Percentiles rank a stretch among this genome's conserved stretches.
phyloP scores from a whole-genome alignment of 306 rosid species.

The Vigna mungo region DNA sequence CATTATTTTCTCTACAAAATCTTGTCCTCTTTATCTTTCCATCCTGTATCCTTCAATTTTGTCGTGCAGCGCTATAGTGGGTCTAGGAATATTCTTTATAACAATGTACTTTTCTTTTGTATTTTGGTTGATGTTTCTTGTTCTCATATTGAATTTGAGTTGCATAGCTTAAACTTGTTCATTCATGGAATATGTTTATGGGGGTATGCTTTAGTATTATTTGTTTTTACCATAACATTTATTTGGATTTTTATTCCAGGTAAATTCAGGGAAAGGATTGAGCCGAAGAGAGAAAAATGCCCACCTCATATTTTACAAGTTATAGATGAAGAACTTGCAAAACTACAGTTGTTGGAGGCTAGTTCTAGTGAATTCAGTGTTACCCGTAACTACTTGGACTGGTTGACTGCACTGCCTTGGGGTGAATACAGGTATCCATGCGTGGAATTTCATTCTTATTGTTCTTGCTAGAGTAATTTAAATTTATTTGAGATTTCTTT shows the following conservation, averaged over 20 bases:
- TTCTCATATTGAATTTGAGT: conserved; percentile 17
- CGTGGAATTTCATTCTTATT: conserved; percentile 30
- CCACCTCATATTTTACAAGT: conserved; percentile 95
- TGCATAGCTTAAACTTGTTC: conserved; percentile 24
- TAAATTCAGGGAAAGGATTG: conserved; percentile 93
- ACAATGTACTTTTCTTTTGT: not conserved
- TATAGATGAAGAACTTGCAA: conserved; percentile 94
- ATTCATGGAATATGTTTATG: conserved; percentile 18
- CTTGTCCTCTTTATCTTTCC: conserved; percentile 6
- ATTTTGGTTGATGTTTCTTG: conserved; percentile 28
- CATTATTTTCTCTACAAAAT: not conserved
- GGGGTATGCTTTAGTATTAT: conserved; percentile 29
- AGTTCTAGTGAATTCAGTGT: conserved; percentile 99
- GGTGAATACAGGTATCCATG: conserved; percentile 87
- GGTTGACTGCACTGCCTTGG: conserved; percentile 99
- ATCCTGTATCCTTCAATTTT: not conserved
- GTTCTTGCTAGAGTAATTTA: conserved; percentile 9
- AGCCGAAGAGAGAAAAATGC: conserved; percentile 90
- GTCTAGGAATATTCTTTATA: conserved; percentile 27
- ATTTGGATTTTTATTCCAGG: conserved; percentile 57
- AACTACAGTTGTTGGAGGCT: conserved; percentile 92
- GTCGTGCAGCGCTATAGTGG: not conserved
- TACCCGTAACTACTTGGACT: conserved; percentile 96
- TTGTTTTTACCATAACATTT: conserved; percentile 34
- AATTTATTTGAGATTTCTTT: conserved; percentile 26